Evolutionary conservation across 148 eudicot species (phyloP).

Genomic region (Heliosperma pusillum): DNA sequence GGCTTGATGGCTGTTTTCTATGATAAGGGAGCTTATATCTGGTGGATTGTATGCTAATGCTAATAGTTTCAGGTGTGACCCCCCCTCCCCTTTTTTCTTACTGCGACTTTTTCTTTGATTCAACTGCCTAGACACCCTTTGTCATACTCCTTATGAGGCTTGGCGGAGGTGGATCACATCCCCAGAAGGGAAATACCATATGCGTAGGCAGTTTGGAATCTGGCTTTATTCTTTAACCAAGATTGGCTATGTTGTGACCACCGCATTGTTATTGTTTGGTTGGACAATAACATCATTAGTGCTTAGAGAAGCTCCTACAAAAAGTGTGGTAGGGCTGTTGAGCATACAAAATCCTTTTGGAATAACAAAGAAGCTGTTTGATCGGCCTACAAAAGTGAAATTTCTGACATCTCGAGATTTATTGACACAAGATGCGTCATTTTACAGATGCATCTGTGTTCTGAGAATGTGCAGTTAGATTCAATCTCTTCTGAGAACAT

Average conservation of each 20-base stretch:
- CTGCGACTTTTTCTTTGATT: not conserved
- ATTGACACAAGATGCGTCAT: not conserved
- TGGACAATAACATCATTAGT: not conserved
- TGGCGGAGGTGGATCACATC: not conserved
- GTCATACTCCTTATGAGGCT: not conserved
- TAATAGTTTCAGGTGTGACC: not conserved
- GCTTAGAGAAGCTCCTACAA: not conserved
- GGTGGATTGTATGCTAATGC: too few species aligned
- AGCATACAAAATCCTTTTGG: not conserved
- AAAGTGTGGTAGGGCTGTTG: not conserved
- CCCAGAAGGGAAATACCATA: not conserved
- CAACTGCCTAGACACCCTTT: not conserved
- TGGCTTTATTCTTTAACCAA: not conserved
- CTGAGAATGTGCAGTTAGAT: not conserved
- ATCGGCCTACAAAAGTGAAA: not conserved
- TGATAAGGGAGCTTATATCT: too few species aligned
- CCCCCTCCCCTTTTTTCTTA: not conserved
- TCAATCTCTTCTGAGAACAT: not conserved
- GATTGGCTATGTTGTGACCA: not conserved
- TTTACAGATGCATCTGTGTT: not conserved
- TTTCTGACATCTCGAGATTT: not conserved
- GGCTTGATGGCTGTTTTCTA: not conserved
- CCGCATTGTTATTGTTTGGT: not conserved
- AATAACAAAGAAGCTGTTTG: not conserved
- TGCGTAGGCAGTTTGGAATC: not conserved